A percentile compares a stretch with the other conserved stretches of the same genome.
phyloP scores from a whole-genome alignment of 1,284 basidiomycete genomes.

The Kwoniella shivajii region DNA sequence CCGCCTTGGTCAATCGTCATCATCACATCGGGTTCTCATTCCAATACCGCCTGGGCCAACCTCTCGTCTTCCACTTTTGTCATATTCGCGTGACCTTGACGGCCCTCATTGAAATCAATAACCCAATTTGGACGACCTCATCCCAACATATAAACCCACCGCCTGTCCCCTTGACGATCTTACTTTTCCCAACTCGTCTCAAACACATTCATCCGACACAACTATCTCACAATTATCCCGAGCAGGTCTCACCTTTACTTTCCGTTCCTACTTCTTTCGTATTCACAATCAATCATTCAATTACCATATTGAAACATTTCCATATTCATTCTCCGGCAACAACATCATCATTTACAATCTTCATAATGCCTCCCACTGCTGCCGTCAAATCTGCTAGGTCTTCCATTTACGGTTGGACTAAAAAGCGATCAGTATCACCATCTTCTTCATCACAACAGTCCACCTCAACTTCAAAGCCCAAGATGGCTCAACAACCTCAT shows the following conservation, averaged over 20 bases:
- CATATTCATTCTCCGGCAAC: not conserved
- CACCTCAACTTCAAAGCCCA: slow-evolving; percentile 18
- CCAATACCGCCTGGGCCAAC: slow-evolving; percentile 18
- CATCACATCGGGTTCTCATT: slow-evolving; percentile 9
- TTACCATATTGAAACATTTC: slow-evolving; percentile 1
- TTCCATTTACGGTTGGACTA: slow-evolving; percentile 45
- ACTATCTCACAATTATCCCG: slow-evolving; percentile 16
- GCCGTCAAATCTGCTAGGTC: slow-evolving; percentile 44
- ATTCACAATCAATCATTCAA: not conserved
- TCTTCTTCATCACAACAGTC: slow-evolving; percentile 19
- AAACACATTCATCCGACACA: slow-evolving; percentile 4
- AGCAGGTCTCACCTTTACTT: slow-evolving; percentile 41
- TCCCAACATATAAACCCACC: not conserved
- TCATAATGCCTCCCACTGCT: slow-evolving; percentile 44
- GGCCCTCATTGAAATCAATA: slow-evolving; percentile 22
- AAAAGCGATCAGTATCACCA: slow-evolving; percentile 47
- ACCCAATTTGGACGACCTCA: not conserved
- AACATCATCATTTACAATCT: not conserved
- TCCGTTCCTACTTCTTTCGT: slow-evolving; percentile 21
- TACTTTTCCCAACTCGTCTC: slow-evolving; percentile 1
- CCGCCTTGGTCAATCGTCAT: slow-evolving; percentile 1
- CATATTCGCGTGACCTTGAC: slow-evolving; percentile 8
- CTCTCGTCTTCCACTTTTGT: not conserved
- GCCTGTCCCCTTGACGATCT: not conserved
- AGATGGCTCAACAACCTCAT: slow-evolving; percentile 14